Conservation (phyloP, 129 eudicot genomes). For the Logfia minima region DNA sequence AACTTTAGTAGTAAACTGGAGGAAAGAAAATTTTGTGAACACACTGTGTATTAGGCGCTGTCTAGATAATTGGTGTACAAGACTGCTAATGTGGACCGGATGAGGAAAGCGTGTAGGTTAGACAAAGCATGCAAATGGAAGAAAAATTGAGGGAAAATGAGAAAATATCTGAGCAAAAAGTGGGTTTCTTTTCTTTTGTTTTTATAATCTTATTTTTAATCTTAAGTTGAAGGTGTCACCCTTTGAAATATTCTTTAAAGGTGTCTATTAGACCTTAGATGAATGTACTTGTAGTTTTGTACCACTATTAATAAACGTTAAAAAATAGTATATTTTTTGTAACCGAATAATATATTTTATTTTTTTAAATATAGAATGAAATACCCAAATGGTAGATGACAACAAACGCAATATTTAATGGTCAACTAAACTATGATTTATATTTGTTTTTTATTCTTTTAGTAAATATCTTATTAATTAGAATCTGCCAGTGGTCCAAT, state of each 20-base stretch:
- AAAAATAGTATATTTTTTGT: background rate
- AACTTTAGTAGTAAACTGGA: constrained; percentile 12
- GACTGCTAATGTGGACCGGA: constrained; percentile 28
- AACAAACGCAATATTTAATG: background rate
- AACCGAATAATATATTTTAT: background rate
- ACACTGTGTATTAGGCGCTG: constrained; percentile 17
- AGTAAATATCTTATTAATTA: background rate
- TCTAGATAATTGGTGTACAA: constrained; percentile 23
- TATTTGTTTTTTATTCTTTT: background rate
- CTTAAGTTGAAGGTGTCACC: background rate
- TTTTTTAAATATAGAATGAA: background rate
- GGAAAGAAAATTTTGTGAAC: background rate
- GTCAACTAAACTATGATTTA: background rate
- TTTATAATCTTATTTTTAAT: constrained; percentile 6
- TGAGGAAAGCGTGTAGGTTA: constrained; percentile 32
- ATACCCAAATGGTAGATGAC: background rate
- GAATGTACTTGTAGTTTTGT: background rate
- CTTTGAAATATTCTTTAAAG: constrained; percentile 17
- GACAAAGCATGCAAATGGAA: constrained; percentile 17
- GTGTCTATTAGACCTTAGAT: background rate
- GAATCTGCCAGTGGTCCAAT: background rate
- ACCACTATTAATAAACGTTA: background rate
- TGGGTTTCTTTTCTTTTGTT: background rate
- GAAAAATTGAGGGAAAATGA: background rate
- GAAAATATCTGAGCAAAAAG: background rate